These are phyloP conservation scores for Fraxinus excelsior DNA, from an alignment of 257 asterid genomes.

Conservation along the genomic window DNA sequence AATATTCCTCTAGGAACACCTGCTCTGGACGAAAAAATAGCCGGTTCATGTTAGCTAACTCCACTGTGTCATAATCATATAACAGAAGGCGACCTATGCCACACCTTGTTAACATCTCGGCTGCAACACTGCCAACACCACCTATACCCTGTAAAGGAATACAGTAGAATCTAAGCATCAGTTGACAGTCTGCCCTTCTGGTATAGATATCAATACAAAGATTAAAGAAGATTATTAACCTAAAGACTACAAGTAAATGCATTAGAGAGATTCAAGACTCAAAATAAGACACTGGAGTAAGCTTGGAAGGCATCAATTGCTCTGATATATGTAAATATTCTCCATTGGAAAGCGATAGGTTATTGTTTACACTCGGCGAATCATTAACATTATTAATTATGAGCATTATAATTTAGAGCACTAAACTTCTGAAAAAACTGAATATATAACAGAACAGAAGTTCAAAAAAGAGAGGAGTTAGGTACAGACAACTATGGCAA, in stretches of 20 bases:
- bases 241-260: not conserved
- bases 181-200: not conserved
- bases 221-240: conserved; percentile 1
- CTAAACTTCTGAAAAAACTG: not conserved
- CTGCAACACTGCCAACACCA: conserved; percentile 99
- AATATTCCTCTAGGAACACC: conserved; percentile 46
- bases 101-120: conserved; percentile 99
- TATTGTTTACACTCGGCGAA: not conserved
- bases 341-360: not conserved
- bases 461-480: conserved; percentile 15
- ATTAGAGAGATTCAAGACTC: not conserved
- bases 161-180: conserved; percentile 10
- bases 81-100: conserved; percentile 95
- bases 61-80: conserved; percentile 98
- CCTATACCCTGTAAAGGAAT: conserved; percentile 82
- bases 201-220: conserved; percentile 5
- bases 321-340: conserved; percentile 5
- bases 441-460: conserved; percentile 3
- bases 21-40: conserved; percentile 97
- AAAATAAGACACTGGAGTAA: not conserved
- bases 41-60: conserved; percentile 98
- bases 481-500: conserved; percentile 89
- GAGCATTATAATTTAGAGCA: not conserved
- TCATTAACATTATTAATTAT: not conserved
- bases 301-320: conserved; percentile 12